Evolutionary conservation across 2,329 filamentous ascomycete genomes (phyloP).

Genomic region (Purpureocillium lavendulum): DNA sequence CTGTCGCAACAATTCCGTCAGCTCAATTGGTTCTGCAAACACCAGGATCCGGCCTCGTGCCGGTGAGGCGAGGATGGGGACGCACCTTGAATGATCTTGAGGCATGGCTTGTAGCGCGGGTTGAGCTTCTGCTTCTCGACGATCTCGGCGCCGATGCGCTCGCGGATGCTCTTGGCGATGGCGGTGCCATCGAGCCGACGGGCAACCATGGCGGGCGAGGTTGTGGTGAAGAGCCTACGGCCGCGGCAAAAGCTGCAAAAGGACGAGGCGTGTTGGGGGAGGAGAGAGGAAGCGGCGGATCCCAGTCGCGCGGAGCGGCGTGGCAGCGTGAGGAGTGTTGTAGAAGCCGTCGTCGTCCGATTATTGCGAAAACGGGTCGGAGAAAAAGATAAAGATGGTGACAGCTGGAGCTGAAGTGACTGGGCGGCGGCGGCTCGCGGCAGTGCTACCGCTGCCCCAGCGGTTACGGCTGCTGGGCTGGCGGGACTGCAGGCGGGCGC

Average conservation of each 20-base stretch:
- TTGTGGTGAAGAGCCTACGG: conserved; percentile 33
- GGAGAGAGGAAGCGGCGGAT: conserved; percentile 1
- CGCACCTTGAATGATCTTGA: conserved; percentile 92
- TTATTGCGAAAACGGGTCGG: neutral
- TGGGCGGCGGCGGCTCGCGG: neutral
- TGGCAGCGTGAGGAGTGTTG: neutral
- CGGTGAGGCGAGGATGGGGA: conserved; percentile 8
- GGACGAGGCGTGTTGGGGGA: neutral
- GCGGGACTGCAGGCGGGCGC: neutral
- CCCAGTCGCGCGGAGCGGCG: conserved; percentile 2
- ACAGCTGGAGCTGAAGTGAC: neutral
- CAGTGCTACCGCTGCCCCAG: no score
- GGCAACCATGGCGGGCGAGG: conserved; percentile 64
- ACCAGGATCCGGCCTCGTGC: neutral
- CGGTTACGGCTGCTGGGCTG: no score
- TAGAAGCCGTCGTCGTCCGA: neutral
- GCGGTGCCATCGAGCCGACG: conserved; percentile 92
- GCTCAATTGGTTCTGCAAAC: conserved; percentile 5
- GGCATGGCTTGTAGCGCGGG: conserved; percentile 76
- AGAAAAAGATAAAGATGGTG: neutral
- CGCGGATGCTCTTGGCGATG: conserved; percentile 86
- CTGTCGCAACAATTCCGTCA: conserved; percentile 34
- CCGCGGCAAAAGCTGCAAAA: neutral
- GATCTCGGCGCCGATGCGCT: conserved; percentile 73
- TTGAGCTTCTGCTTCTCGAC: conserved; percentile 72